phyloP scores from a whole-genome alignment of 495 filamentous ascomycete species.

The Penicillium tannophilum region DNA sequence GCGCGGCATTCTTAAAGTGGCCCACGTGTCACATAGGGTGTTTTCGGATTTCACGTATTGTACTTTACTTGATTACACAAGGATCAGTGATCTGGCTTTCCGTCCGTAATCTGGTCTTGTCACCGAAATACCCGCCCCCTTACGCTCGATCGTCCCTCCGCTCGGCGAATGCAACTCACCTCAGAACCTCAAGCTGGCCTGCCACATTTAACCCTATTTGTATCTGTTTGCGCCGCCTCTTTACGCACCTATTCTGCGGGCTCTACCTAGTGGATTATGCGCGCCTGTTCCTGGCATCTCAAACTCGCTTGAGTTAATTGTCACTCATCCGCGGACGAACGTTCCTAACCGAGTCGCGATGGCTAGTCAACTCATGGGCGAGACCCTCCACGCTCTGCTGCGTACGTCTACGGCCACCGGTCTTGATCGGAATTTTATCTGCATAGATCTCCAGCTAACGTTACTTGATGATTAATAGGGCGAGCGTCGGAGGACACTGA shows the following conservation, averaged over 20 bases:
- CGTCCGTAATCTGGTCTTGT: neutral
- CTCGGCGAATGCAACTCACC: constrained; percentile 21
- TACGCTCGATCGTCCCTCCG: constrained; percentile 19
- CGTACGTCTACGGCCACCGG: constrained; percentile 32
- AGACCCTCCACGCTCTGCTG: constrained; percentile 41
- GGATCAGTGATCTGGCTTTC: neutral
- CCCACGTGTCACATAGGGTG: constrained; percentile 22
- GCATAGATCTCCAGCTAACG: constrained; percentile 21
- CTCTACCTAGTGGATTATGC: constrained; percentile 36
- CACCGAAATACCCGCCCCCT: constrained; percentile 4
- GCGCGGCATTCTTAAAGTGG: constrained; percentile 9
- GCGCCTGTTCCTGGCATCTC: constrained; percentile 30
- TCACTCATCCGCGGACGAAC: constrained; percentile 31
- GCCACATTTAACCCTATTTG: constrained; percentile 11
- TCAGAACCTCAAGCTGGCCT: constrained; percentile 11
- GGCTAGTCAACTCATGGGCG: constrained; percentile 42
- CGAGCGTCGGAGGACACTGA: constrained; percentile 47
- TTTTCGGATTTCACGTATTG: constrained; percentile 4
- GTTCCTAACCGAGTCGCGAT: constrained; percentile 34
- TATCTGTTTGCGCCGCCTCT: constrained; percentile 8
- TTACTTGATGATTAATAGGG: constrained; percentile 23
- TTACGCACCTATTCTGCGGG: constrained; percentile 12
- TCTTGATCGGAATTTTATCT: neutral
- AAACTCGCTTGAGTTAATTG: constrained; percentile 36
- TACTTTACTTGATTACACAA: constrained; percentile 1